Evolutionary conservation across 2,329 filamentous ascomycete species (phyloP), one percentile per base, ranked within the genome.

Genomic region (Colletotrichum tofieldiae): DNA sequence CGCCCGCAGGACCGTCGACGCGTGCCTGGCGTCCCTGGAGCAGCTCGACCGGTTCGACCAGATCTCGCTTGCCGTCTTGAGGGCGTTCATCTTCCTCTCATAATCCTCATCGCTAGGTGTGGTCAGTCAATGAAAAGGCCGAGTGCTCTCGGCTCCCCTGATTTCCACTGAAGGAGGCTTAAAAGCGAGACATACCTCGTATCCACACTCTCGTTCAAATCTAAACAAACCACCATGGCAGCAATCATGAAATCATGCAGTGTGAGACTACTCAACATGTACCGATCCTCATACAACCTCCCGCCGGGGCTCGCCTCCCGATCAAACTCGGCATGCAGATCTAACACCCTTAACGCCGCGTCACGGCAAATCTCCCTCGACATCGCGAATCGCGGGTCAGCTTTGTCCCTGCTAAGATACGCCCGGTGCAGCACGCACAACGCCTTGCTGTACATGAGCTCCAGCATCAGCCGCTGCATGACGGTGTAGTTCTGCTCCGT

Each of bases 191-290:
- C 79, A 74, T 78, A 84, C 84, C 77, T 81, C 73, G 79, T 81
- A 26, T 82, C 78, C 37, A 76, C 74, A 23, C 81, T 82, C 73
- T 85, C 84, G 32, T 80, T 81, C 16, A 87, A 77, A 73, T 88
- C 86, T 3, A 91, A 78, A 68, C 87, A 91, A 7, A 91, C 76
- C 51, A 91, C 86, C 87, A 90, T 91, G 16, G 88, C 85, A 0
- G 89, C 89, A 23, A 91, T 84, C 35, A 91, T 79, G 72, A 90
- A 91, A 74, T 91, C 87, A 43, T 90, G 87, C 29, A 87, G 80
- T 6, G 86, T 86, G 55, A 91, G 77, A 3, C 85, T 86, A 4
- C 85, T 85, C 9, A 90, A 77, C 81, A 91, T 87, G 79, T 86
- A 88, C 52, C 85, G 82, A 61, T 90, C 86, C 49, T 85, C 82